These are phyloP conservation scores for Cardamine chenopodiifolia DNA, from an alignment of 345 rosid genomes.

Conservation along the genomic window DNA sequence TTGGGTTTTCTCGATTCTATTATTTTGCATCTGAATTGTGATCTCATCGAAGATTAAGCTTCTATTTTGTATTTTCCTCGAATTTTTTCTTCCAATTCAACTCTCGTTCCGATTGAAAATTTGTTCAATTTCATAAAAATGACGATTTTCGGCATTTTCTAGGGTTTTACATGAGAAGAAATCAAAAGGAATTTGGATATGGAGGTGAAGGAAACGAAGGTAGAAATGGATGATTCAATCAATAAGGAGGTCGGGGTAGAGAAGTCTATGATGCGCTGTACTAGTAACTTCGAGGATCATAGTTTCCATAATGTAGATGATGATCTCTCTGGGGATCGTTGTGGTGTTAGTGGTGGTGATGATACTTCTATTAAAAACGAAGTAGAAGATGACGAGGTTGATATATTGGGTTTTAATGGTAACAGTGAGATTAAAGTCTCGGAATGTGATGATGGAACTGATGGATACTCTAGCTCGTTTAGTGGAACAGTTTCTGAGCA, in stretches of 20 bases:
- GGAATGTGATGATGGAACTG: constrained; percentile 54
- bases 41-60: constrained; percentile 19
- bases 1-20: constrained; percentile 10
- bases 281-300: constrained; percentile 50
- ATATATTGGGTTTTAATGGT: constrained; percentile 48
- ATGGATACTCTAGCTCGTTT: constrained; percentile 76
- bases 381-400: constrained; percentile 44
- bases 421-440: constrained; percentile 24
- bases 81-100: not conserved
- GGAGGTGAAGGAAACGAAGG: constrained; percentile 43
- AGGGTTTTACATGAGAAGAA: constrained; percentile 29
- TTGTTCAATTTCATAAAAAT: not conserved
- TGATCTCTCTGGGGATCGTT: constrained; percentile 29
- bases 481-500: constrained; percentile 55
- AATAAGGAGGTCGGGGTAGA: constrained; percentile 40
- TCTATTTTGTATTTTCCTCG: not conserved
- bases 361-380: not conserved
- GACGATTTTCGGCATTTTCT: not conserved
- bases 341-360: constrained; percentile 11
- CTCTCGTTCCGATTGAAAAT: not conserved
- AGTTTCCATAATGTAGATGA: constrained; percentile 37
- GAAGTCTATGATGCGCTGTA: constrained; percentile 44
- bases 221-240: constrained; percentile 31
- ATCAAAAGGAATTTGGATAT: constrained; percentile 21
- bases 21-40: constrained; percentile 19